phyloP scores from a whole-genome alignment of 2,329 filamentous ascomycete species.

The Diaporthe citrichinensis region DNA sequence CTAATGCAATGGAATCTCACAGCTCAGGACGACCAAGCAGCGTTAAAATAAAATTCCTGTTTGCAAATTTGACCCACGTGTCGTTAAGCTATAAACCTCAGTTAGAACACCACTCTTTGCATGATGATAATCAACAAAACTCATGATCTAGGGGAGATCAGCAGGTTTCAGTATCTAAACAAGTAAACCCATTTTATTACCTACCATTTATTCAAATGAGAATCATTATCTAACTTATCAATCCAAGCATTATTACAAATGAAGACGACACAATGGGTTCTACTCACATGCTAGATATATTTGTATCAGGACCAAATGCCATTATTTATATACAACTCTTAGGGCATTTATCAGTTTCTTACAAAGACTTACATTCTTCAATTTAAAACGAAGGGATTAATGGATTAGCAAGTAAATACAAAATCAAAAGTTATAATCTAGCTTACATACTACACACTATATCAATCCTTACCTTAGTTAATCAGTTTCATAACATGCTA shows the following conservation, averaged over 20 bases:
- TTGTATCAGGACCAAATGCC: background rate
- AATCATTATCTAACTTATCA: background rate
- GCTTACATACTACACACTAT: background rate
- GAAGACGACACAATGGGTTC: background rate
- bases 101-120: background rate
- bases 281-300: background rate
- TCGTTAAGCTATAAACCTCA: background rate
- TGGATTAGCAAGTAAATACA: background rate
- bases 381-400: background rate
- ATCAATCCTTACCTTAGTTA: background rate
- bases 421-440: background rate
- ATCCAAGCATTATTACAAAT: background rate
- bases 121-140: background rate
- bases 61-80: background rate
- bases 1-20: background rate
- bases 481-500: background rate
- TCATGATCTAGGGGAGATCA: background rate
- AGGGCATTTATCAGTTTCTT: background rate
- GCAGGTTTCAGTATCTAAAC: background rate
- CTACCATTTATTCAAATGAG: background rate
- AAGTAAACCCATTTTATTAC: too few species aligned
- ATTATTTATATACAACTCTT: too few species aligned
- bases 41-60: background rate
- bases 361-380: slow-evolving; percentile 1
- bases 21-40: background rate